These are phyloP conservation scores for Gastrolobium villosum DNA, from an alignment of 306 rosid species.

Conservation along the genomic window DNA sequence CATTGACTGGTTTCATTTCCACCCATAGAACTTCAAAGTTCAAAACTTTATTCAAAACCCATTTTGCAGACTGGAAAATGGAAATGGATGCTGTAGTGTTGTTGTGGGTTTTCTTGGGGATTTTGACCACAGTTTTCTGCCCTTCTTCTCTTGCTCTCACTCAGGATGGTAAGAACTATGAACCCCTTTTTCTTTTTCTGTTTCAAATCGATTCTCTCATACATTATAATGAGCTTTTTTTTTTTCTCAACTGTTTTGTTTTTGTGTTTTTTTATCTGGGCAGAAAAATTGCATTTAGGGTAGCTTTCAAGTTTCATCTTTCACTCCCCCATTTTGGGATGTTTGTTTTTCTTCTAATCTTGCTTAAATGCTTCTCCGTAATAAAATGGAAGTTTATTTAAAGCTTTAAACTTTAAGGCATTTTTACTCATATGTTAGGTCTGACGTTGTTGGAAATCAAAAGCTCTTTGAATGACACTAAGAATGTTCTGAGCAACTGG, in stretches of 20 bases:
- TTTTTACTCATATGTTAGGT: slow-evolving; percentile 60
- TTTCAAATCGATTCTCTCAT: not conserved
- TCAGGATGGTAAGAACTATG: slow-evolving; percentile 72
- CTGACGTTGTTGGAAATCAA: slow-evolving; percentile 82
- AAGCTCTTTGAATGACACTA: slow-evolving; percentile 75
- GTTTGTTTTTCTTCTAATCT: not conserved
- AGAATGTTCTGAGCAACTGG: slow-evolving; percentile 80
- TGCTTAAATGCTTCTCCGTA: not conserved
- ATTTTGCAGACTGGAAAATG: slow-evolving; percentile 40
- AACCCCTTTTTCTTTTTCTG: slow-evolving; percentile 7
- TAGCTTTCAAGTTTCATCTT: not conserved
- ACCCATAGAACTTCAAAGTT: slow-evolving; percentile 35
- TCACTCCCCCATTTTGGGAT: not conserved
- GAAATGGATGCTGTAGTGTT: slow-evolving; percentile 54
- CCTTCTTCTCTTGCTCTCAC: slow-evolving; percentile 71
- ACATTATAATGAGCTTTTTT: not conserved
- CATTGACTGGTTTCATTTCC: slow-evolving; percentile 24
- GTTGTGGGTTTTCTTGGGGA: slow-evolving; percentile 49
- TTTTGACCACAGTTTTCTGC: slow-evolving; percentile 50
- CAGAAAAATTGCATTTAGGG: slow-evolving; percentile 7
- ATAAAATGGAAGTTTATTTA: slow-evolving; percentile 3
- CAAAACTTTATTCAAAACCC: slow-evolving; percentile 23
- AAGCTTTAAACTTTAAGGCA: slow-evolving; percentile 40
- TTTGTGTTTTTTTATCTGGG: not conserved
- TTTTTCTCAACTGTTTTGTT: too few species aligned